A percentile compares a stretch with the other conserved stretches of the same genome.
These are phyloP conservation scores for Boletus pseudo-olivaceus DNA, from an alignment of 768 basidiomycete genomes.

Conservation along the genomic window DNA sequence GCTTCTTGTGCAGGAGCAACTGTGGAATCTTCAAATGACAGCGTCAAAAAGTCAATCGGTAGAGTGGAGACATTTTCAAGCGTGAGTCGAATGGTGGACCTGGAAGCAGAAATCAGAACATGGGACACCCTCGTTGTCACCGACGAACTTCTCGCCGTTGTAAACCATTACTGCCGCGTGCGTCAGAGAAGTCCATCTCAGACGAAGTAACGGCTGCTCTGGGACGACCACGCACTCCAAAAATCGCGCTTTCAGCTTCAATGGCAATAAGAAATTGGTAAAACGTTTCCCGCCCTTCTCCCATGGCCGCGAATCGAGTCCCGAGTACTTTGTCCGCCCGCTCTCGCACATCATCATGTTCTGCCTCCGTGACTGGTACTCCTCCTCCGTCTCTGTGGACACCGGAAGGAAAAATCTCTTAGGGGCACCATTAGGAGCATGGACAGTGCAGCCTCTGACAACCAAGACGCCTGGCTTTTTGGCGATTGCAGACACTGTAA, in stretches of 20 bases:
- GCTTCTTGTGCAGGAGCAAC: conserved; percentile 71
- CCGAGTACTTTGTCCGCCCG: conserved; percentile 69
- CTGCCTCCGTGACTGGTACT: conserved; percentile 50
- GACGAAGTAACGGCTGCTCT: conserved; percentile 82
- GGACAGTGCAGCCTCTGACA: conserved; percentile 76
- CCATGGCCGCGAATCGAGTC: conserved; percentile 69
- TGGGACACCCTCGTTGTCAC: neutral
- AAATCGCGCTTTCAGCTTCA: conserved; percentile 43
- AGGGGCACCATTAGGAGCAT: conserved; percentile 65
- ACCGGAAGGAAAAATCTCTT: conserved; percentile 78
- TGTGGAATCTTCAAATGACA: conserved; percentile 91
- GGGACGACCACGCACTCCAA: conserved; percentile 82
- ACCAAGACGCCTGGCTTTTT: conserved; percentile 60
- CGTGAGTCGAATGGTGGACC: conserved; percentile 79
- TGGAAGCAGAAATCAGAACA: conserved; percentile 30
- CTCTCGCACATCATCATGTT: conserved; percentile 62
- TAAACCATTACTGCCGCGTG: conserved; percentile 95
- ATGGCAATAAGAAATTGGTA: conserved; percentile 24
- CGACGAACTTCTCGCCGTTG: conserved; percentile 81
- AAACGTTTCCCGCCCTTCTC: conserved; percentile 45
- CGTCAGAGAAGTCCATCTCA: conserved; percentile 84
- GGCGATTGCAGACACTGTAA: conserved; percentile 68
- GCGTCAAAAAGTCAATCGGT: conserved; percentile 79
- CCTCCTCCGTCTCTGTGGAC: conserved; percentile 67
- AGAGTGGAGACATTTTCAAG: conserved; percentile 86